A percentile compares a stretch with the other conserved stretches of the same genome.
Evolutionary conservation across 805 yeast species (phyloP).

Genomic region (Saccharomycopsis fodiens): DNA sequence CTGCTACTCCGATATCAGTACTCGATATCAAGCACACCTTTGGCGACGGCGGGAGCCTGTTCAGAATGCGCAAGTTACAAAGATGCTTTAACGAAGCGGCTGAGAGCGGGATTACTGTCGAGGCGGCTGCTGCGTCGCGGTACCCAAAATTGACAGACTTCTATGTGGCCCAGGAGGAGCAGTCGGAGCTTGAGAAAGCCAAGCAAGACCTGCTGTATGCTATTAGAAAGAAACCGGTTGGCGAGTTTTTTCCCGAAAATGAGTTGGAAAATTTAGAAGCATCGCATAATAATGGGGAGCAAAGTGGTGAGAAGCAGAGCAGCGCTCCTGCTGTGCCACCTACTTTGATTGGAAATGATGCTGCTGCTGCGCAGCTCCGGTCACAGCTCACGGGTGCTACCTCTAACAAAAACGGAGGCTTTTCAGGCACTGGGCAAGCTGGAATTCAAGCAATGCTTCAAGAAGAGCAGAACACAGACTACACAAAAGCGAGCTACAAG

Average conservation of each 20-base stretch:
- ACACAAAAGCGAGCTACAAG: slow-evolving; percentile 22
- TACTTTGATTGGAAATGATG: neutral
- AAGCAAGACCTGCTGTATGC: slow-evolving; percentile 3
- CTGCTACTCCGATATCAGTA: too few relatives aligned
- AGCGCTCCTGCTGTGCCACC: neutral
- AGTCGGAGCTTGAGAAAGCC: slow-evolving; percentile 5
- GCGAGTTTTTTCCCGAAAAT: slow-evolving; percentile 6
- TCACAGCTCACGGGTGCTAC: neutral
- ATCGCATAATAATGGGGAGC: neutral
- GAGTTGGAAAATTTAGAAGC: neutral
- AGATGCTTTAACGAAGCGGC: slow-evolving; percentile 4
- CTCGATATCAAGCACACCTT: slow-evolving; percentile 4
- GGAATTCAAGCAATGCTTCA: slow-evolving; percentile 29
- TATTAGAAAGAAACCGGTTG: slow-evolving; percentile 11
- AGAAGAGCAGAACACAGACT: slow-evolving; percentile 26
- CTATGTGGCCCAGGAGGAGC: slow-evolving; percentile 12
- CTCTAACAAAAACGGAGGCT: neutral
- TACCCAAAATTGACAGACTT: slow-evolving; percentile 8
- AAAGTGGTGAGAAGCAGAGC: neutral
- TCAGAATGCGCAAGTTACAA: slow-evolving; percentile 9
- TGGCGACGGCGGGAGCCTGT: slow-evolving; percentile 10
- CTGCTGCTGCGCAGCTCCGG: neutral
- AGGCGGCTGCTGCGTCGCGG: slow-evolving; percentile 2
- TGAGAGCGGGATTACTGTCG: neutral
- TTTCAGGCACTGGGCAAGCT: too few relatives aligned